A percentile compares a stretch with the other conserved stretches of the same genome.
These are phyloP conservation scores for Fusarium circinatum DNA, from an alignment of 2,329 filamentous ascomycete species.

Conservation along the genomic window DNA sequence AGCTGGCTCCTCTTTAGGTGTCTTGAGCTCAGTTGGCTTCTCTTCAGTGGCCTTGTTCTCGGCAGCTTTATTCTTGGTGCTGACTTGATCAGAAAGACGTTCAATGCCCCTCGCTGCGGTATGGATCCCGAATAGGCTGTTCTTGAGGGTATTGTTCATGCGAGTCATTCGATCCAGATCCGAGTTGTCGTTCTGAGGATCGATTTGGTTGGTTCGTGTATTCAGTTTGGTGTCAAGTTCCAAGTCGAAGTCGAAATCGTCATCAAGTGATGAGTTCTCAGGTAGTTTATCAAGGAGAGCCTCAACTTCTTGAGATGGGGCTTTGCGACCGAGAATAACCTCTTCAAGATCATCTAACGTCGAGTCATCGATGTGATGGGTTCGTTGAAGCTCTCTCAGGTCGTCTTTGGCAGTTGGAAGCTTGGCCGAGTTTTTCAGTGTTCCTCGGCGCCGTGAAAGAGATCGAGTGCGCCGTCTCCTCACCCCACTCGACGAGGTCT, in stretches of 20 bases:
- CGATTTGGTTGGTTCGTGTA: conserved; percentile 37
- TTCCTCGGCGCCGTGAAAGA: conserved; percentile 55
- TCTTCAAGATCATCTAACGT: conserved; percentile 68
- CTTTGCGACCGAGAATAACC: conserved; percentile 55
- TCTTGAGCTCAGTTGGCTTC: neutral
- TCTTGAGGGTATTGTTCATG: conserved; percentile 64
- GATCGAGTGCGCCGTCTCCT: conserved; percentile 51
- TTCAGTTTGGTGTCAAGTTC: conserved; percentile 43
- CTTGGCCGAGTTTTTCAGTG: conserved; percentile 64
- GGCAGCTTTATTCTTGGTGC: conserved; percentile 47
- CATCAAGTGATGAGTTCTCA: conserved; percentile 34
- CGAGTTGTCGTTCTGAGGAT: conserved; percentile 43
- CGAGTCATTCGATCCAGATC: conserved; percentile 58
- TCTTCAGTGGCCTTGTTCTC: conserved; percentile 17
- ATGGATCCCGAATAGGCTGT: conserved; percentile 62
- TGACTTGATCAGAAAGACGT: conserved; percentile 63
- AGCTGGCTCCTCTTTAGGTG: conserved; percentile 10
- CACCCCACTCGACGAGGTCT: conserved; percentile 38
- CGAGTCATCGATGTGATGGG: conserved; percentile 67
- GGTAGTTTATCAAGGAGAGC: conserved; percentile 42
- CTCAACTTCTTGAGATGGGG: conserved; percentile 40
- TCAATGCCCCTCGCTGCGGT: conserved; percentile 68
- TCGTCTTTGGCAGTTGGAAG: conserved; percentile 67
- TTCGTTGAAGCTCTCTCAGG: conserved; percentile 61
- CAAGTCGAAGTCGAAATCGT: conserved; percentile 41